Base-by-base conservation (phyloP, 768 basidiomycete genomes). In the Lentinula guzmanii region DNA sequence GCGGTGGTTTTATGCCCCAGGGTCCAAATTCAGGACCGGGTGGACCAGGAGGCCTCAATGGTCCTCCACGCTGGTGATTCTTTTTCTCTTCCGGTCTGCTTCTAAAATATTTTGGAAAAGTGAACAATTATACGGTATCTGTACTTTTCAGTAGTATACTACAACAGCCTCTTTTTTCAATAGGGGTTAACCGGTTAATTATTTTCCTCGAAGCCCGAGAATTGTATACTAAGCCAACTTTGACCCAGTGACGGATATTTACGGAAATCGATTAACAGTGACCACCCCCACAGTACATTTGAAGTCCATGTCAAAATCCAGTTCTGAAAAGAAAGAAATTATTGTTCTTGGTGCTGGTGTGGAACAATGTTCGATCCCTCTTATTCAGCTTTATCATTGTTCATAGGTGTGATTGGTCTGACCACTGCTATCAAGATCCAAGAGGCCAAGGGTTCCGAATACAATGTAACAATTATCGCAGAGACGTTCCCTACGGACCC, bases 401-500 rank as follows among this genome's bases (percentile, higher is more conserved):
- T 37, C 11, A 31, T 41, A 84, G 84, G 84, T 16, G 83, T 86
- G 0, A 66, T 86, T 9, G 84, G 85, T 3, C 70, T 85, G 33
- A 79, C 82, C 1, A 82, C 84, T 1, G 84, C 84, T 0, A 65
- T 86, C n/a, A 77, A 72, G 58, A 68, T 83, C 6, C 83, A 82
- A 64, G 79, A 82, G 63, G 72, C 90, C 69, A 83, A 87, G 65
- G 77, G 75, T 15, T 83, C 82, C 8, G 77, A 74, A 4, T 87
- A 89, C 67, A 72, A 74, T 3, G 90, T 93, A 16, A 84, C 83
- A 1, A 78, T 94, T 56, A 72, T 93, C 10, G 87, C 91, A 0
- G 89, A 91, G 56, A 75, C 79, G 1, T 76, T 92, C 43, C 91
- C 91, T 0, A 85, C 78, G 42, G 92, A 93, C 70, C 79, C 83